phyloP scores from a whole-genome alignment of 768 basidiomycete species.

The Suillus placidus region DNA sequence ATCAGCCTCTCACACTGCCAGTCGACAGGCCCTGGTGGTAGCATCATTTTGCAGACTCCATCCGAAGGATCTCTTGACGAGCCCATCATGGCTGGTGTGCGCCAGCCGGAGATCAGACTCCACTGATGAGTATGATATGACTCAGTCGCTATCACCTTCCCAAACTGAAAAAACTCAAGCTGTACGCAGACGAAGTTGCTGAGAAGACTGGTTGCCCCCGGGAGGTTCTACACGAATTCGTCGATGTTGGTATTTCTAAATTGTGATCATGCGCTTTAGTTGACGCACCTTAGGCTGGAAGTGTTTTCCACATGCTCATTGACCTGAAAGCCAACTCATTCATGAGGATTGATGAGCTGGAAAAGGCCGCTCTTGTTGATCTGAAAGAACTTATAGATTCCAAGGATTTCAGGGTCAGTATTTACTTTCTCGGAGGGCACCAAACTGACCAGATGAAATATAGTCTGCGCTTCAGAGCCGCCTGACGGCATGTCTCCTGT shows the following conservation, averaged over 20 bases:
- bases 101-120: not conserved
- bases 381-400: not conserved
- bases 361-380: not conserved
- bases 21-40: not conserved
- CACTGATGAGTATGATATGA: not conserved
- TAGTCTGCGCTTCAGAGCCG: not conserved
- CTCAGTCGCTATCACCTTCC: not conserved
- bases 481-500: conserved; percentile 5
- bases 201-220: not conserved
- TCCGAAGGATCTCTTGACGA: not conserved
- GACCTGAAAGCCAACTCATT: not conserved
- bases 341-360: not conserved
- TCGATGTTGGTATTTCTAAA: not conserved
- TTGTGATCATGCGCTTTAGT: not conserved
- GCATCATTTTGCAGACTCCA: not conserved
- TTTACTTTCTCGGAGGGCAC: not conserved
- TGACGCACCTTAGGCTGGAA: not conserved
- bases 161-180: not conserved
- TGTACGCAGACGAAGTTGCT: not conserved
- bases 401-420: not conserved
- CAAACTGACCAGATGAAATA: not conserved
- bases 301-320: not conserved
- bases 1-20: not conserved
- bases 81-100: not conserved
- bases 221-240: not conserved